A percentile compares a stretch with the other conserved stretches of the same genome.
These are phyloP conservation scores for Kwoniella sp. DNA, from an alignment of 768 basidiomycete species.

Conservation along the genomic window DNA sequence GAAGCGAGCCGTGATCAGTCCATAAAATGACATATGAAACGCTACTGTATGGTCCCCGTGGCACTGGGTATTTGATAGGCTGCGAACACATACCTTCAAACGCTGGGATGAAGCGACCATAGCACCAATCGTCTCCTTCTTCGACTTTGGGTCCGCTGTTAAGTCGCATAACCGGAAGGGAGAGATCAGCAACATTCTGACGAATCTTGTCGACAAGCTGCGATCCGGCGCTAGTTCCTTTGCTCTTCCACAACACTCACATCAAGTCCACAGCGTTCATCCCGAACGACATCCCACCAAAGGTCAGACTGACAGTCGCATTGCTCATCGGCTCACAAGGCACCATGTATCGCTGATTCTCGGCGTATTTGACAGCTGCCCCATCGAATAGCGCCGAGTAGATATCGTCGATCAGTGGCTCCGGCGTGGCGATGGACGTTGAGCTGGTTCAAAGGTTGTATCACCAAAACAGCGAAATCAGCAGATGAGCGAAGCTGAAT, in stretches of 20 bases:
- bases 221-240: neutral
- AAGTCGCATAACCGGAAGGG: neutral
- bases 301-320: conserved; percentile 5
- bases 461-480: neutral
- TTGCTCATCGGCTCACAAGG: conserved; percentile 4
- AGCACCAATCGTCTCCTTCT: conserved; percentile 4
- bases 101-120: conserved; percentile 1
- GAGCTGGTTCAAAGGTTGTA: neutral
- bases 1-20: neutral
- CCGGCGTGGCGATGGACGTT: conserved; percentile 3
- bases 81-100: neutral
- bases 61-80: neutral
- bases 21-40: too few species aligned
- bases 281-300: conserved; percentile 2
- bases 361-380: neutral
- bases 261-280: neutral
- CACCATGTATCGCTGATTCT: conserved; percentile 5
- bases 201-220: neutral
- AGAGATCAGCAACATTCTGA: neutral
- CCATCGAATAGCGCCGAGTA: conserved; percentile 1
- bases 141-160: neutral
- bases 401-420: conserved; percentile 9
- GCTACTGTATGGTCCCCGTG: too few species aligned
- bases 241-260: neutral
- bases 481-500: too few species aligned